Base-by-base conservation (phyloP, 2,329 filamentous ascomycete genomes). In the Colletotrichum sp. region DNA sequence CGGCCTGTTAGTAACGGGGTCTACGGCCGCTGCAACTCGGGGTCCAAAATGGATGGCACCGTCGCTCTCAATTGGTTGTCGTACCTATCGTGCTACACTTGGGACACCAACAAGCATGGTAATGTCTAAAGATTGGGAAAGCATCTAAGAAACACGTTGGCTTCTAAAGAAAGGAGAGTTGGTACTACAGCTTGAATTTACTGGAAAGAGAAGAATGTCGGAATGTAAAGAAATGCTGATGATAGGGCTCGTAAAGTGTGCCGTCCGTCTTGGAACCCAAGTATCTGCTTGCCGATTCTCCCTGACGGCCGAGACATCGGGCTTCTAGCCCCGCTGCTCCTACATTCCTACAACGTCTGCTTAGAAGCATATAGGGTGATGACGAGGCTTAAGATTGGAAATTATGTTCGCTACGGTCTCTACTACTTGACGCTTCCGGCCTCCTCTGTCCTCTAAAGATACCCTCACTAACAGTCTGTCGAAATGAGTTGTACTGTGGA, bases 101-200 rank as follows among this genome's bases (percentile, higher is more conserved):
- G 1, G 24, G 24, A 26, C 24, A 5, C 24, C 24, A 5, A 5
- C 4, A 26, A n/a, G 6, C 9, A 49, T 12, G 9, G 39, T n/a
- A 3, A 0, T 3, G 39, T 49, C 9, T n/a, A n/a, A n/a, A 49
- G 9, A 12, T n/a, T 12, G 18, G 39, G 3, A n/a, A 49, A 49
- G 39, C 1, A 7, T 21, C 18, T n/a, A n/a, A 6, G 9, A 49
- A 12, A 49, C 3, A n/a, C 9, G 6, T 49, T 49, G 18, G 39
- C 18, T 6, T 6, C 18, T n/a, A n/a, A 6, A n/a, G 39, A 49
- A 10, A 0, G 18, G 9, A n/a, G 18, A 49, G 0, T 4, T 49
- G 39, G 5, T n/a, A 6, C 18, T 49, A 7, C 18, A 3, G 6
- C 9, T 49, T 49, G 18, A 49, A 49, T n/a, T 6, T 7, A 12